A percentile compares a stretch with the other conserved stretches of the same genome.
These are phyloP conservation scores for Kockovaella imperatae DNA, from an alignment of 768 basidiomycete species.

Conservation along the genomic window DNA sequence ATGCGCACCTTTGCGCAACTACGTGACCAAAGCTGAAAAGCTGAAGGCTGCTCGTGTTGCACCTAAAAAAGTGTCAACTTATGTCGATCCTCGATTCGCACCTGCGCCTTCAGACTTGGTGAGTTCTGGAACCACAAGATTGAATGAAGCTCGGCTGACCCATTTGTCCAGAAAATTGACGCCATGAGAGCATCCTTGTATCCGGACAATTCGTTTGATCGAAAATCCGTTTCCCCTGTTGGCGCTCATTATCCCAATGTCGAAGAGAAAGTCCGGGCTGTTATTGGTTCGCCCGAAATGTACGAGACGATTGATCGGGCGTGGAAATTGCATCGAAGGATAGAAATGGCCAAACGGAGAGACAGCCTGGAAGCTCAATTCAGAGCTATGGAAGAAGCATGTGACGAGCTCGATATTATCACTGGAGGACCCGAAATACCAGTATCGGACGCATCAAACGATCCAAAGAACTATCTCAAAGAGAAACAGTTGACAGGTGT, in stretches of 20 bases:
- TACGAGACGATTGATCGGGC: constrained; percentile 89
- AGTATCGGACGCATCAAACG: constrained; percentile 63
- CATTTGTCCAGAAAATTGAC: constrained; percentile 43
- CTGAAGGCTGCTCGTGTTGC: too few relatives aligned
- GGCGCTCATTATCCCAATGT: constrained; percentile 81
- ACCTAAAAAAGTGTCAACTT: too few relatives aligned
- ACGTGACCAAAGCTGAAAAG: too few relatives aligned
- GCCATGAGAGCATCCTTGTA: constrained; percentile 72
- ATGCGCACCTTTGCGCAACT: too few relatives aligned
- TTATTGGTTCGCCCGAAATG: constrained; percentile 80
- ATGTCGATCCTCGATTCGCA: background rate
- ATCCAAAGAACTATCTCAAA: constrained; percentile 50
- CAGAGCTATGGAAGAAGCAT: constrained; percentile 70
- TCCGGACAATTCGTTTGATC: constrained; percentile 57
- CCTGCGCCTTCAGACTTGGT: too few relatives aligned
- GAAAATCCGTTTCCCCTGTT: constrained; percentile 59
- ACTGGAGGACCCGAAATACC: constrained; percentile 46
- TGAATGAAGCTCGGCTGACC: background rate
- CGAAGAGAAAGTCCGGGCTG: constrained; percentile 63
- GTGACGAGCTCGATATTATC: constrained; percentile 65
- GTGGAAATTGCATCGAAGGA: constrained; percentile 72
- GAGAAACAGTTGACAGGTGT: constrained; percentile 3
- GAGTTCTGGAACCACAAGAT: too few relatives aligned
- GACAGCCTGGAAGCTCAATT: constrained; percentile 69
- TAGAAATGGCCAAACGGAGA: constrained; percentile 61